Percentiles rank a stretch among this genome's conserved stretches.
Conservation (phyloP, 2,329 filamentous ascomycete species). For the Aspergillus amoenus region DNA sequence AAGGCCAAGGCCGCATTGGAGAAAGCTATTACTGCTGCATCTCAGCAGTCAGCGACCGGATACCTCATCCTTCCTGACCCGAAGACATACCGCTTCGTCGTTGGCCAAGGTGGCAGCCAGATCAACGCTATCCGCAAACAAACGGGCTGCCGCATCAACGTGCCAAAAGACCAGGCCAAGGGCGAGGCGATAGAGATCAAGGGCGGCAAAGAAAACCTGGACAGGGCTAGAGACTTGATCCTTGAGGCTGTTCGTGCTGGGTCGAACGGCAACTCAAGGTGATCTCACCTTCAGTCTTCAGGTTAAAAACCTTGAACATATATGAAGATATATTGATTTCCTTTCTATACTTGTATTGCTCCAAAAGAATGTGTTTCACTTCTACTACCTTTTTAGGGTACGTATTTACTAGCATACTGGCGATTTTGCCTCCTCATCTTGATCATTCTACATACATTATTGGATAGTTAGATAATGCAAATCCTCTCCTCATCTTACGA, state of each 20-base stretch:
- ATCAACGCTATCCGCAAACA: conserved; percentile 91
- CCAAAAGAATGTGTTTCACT: conserved; percentile 11
- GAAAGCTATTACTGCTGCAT: conserved; percentile 65
- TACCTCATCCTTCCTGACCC: conserved; percentile 90
- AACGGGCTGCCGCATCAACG: conserved; percentile 90
- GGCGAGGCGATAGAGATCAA: conserved; percentile 87
- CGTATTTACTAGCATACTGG: not conserved
- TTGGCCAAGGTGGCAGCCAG: conserved; percentile 83
- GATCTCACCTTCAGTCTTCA: not conserved
- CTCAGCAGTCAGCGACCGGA: conserved; percentile 62
- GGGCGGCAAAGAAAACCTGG: conserved; percentile 74
- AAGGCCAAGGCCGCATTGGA: conserved; percentile 77
- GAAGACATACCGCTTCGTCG: conserved; percentile 82
- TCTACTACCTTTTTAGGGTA: not conserved
- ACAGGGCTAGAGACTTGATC: conserved; percentile 86
- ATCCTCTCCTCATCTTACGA: not conserved
- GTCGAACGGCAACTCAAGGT: conserved; percentile 23
- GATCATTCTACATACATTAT: conserved; percentile 5
- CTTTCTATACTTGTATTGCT: conserved; percentile 10
- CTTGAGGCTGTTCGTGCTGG: conserved; percentile 69
- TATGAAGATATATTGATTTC: conserved; percentile 5
- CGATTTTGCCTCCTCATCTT: conserved; percentile 8
- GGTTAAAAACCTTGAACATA: conserved; percentile 2
- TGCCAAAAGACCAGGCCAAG: conserved; percentile 74
- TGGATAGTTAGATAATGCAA: conserved; percentile 9